Conservation (phyloP, 169 alveolate species). For the Plasmodium gallinaceum region DNA sequence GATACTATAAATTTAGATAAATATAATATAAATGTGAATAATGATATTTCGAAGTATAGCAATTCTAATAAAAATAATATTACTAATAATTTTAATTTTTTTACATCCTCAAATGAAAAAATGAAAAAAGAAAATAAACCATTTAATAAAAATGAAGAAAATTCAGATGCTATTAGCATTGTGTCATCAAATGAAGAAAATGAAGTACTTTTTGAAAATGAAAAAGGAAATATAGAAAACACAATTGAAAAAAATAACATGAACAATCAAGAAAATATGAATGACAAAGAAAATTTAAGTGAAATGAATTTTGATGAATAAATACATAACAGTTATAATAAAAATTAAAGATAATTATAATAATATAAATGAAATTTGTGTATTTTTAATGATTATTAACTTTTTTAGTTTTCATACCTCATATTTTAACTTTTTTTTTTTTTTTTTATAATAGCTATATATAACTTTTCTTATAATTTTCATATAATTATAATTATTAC, state of each 20-base stretch:
- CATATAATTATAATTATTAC: too few relatives aligned
- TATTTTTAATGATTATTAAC: too few relatives aligned
- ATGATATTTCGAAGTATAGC: not conserved
- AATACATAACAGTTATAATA: not conserved
- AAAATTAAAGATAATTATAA: too few relatives aligned
- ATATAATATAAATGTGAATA: not conserved
- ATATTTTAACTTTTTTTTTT: too few relatives aligned
- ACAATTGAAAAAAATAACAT: not conserved
- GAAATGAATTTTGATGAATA: constrained; percentile 5
- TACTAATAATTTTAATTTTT: not conserved
- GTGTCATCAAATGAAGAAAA: constrained; percentile 38
- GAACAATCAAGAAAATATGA: not conserved
- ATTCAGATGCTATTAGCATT: constrained; percentile 20
- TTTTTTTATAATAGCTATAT: too few relatives aligned
- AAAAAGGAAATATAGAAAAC: not conserved
- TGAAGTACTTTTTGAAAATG: constrained; percentile 3
- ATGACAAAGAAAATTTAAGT: not conserved
- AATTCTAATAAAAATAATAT: not conserved
- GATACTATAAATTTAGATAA: not conserved
- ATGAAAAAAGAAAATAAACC: not conserved
- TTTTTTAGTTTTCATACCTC: too few relatives aligned
- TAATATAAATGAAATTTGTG: too few relatives aligned
- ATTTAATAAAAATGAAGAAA: not conserved
- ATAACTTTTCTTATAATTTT: too few relatives aligned
- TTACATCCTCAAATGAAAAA: not conserved